These are phyloP conservation scores for Hanseniaspora vineae DNA, from an alignment of 805 yeast genomes.

Conservation along the genomic window DNA sequence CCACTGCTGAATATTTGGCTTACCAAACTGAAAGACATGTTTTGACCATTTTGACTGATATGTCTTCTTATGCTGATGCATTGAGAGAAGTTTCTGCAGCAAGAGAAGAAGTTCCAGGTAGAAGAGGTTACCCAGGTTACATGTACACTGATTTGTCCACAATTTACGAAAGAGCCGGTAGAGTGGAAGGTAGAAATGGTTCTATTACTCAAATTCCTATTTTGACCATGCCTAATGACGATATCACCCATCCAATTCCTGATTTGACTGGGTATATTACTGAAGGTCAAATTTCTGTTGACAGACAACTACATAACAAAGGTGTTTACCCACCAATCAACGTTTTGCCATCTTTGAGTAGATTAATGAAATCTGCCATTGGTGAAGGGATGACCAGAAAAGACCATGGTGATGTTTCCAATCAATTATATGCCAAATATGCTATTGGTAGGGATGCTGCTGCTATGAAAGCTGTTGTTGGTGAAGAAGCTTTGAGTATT, in stretches of 20 bases:
- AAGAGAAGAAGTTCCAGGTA: constrained; percentile 99
- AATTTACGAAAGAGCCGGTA: constrained; percentile 98
- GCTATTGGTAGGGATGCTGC: constrained; percentile 99
- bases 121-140: constrained; percentile 99
- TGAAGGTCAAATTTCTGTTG: constrained; percentile 96
- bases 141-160: constrained; percentile 99
- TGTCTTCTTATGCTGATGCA: constrained; percentile 99
- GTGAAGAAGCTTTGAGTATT: constrained; percentile 96
- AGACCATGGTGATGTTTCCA: constrained; percentile 98
- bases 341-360: constrained; percentile 91
- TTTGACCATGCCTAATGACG: constrained; percentile 99
- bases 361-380: constrained; percentile 98
- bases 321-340: constrained; percentile 99
- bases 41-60: constrained; percentile 92
- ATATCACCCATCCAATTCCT: constrained; percentile 98
- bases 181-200: constrained; percentile 99
- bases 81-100: constrained; percentile 99
- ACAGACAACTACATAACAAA: constrained; percentile 89
- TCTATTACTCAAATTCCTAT: constrained; percentile 98
- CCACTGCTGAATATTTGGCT: constrained; percentile 97
- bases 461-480: constrained; percentile 99
- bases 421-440: constrained; percentile 96
- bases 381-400: constrained; percentile 99
- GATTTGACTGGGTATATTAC: constrained; percentile 99
- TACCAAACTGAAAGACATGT: constrained; percentile 99